Base-by-base conservation (phyloP, 2,329 filamentous ascomycete genomes). In the Hirsutella thompsonii region DNA sequence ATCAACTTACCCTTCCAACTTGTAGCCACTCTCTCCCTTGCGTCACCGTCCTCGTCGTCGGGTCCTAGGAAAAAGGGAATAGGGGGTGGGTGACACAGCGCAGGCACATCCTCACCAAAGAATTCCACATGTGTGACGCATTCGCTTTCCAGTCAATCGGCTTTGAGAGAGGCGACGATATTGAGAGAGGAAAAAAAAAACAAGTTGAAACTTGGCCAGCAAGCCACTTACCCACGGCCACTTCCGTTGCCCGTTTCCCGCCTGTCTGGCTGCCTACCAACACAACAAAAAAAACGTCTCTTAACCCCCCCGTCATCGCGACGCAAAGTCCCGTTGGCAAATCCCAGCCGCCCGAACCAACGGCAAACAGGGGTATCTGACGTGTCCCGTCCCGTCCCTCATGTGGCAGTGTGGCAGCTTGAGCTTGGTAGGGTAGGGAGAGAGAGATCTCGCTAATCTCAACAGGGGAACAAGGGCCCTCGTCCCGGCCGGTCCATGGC, bases 381-480 rank as follows among this genome's bases (percentile, higher is more conserved):
- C 37, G 13, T 36, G 13, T 26, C 38, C 21, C n/a, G n/a, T n/a
- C n/a, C n/a, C n/a, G 23, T 26, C 23, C 23, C 23, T 26, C n/a
- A n/a, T n/a, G n/a, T n/a, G n/a, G n/a, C n/a, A n/a, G n/a, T n/a
- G n/a, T n/a, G n/a, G n/a, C n/a, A n/a, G n/a, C n/a, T n/a, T n/a
- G n/a, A n/a, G n/a, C 4, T 10, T 30, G 29, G 29, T 4, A 13
- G 11, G 18, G 26, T 16, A 10, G 33, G 4, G 28, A 41, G 40
- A 35, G 40, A 32, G 28, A 37, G n/a, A 13, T 20, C 39, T 41
- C 40, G 40, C 40, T 41, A 41, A 41, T 37, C 40, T 37, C 36
- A 20, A 33, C 18, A 23, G 34, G 33, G 23, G 23, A 6, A 11
- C 23, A 6, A 11, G 23, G 23, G 23, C 23, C 23, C 23, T 26